A percentile compares a stretch with the other conserved stretches of the same genome.
Conservation (phyloP, 2,329 filamentous ascomycete genomes). For the Xylaria arbuscula region DNA sequence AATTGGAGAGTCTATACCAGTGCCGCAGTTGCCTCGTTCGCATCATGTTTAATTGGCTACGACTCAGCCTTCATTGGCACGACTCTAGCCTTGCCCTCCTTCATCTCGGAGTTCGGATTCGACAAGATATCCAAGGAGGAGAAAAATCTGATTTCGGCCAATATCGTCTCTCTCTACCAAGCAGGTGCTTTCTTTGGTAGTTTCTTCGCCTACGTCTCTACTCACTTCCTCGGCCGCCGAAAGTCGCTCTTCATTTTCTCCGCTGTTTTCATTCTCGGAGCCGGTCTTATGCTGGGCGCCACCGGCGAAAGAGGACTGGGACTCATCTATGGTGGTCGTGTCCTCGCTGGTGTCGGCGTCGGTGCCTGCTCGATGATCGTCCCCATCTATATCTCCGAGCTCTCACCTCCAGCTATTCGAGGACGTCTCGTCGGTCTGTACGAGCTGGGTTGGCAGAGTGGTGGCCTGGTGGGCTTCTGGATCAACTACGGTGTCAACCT, state of each 20-base stretch:
- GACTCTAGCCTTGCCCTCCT: slow-evolving; percentile 76
- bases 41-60: slow-evolving; percentile 67
- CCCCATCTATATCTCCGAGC: slow-evolving; percentile 70
- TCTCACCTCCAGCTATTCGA: slow-evolving; percentile 70
- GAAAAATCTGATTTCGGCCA: slow-evolving; percentile 73
- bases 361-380: slow-evolving; percentile 72
- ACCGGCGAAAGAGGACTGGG: slow-evolving; percentile 71
- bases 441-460: slow-evolving; percentile 73
- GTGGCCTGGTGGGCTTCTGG: slow-evolving; percentile 73
- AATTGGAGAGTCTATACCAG: slow-evolving; percentile 70
- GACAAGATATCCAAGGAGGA: slow-evolving; percentile 57
- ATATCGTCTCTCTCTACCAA: slow-evolving; percentile 85
- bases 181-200: slow-evolving; percentile 86
- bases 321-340: slow-evolving; percentile 69
- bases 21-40: slow-evolving; percentile 65
- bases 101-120: slow-evolving; percentile 75
- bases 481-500: slow-evolving; percentile 72
- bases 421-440: slow-evolving; percentile 74
- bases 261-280: slow-evolving; percentile 74
- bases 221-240: slow-evolving; percentile 74
- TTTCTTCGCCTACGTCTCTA: slow-evolving; percentile 73
- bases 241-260: slow-evolving; percentile 71
- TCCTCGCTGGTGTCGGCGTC: slow-evolving; percentile 72
- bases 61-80: slow-evolving; percentile 84
- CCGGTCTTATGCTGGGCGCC: slow-evolving; percentile 77